Conservation (phyloP, 2,329 filamentous ascomycete genomes). For the Apiospora hydei region DNA sequence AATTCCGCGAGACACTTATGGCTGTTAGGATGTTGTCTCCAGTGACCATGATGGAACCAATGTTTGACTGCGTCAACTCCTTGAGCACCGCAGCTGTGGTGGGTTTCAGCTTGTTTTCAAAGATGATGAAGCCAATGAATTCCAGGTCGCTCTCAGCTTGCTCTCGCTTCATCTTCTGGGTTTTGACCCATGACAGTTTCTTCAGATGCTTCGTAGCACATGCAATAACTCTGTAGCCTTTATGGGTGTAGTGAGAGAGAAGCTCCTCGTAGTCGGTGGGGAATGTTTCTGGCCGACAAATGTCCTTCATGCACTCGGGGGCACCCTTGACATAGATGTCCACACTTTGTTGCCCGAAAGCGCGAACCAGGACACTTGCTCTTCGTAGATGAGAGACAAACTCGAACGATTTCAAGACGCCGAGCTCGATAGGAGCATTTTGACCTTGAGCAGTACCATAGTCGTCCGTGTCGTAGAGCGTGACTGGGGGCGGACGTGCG, state of each 20-base stretch:
- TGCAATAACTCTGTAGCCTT: constrained; percentile 95
- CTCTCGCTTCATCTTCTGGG: constrained; percentile 88
- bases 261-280: constrained; percentile 90
- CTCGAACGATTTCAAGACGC: constrained; percentile 90
- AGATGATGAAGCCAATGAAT: constrained; percentile 96
- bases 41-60: constrained; percentile 94
- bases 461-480: constrained; percentile 55
- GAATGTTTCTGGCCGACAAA: constrained; percentile 84
- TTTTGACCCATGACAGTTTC: constrained; percentile 91
- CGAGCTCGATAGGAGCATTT: constrained; percentile 74
- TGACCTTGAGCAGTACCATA: constrained; percentile 38
- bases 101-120: constrained; percentile 97
- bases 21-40: constrained; percentile 98
- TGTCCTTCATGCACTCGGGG: constrained; percentile 94
- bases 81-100: constrained; percentile 82
- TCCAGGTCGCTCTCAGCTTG: constrained; percentile 85
- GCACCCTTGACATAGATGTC: constrained; percentile 96
- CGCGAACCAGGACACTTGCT: constrained; percentile 90
- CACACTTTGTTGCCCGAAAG: constrained; percentile 83
- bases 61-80: constrained; percentile 82
- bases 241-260: constrained; percentile 89
- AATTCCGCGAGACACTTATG: constrained; percentile 93
- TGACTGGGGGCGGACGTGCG: constrained; percentile 75
- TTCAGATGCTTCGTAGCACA: constrained; percentile 89
- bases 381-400: constrained; percentile 92